A percentile compares a stretch with the other conserved stretches of the same genome.
These are phyloP conservation scores for Aspergillus funiculosus DNA, from an alignment of 495 filamentous ascomycete species.

Conservation along the genomic window DNA sequence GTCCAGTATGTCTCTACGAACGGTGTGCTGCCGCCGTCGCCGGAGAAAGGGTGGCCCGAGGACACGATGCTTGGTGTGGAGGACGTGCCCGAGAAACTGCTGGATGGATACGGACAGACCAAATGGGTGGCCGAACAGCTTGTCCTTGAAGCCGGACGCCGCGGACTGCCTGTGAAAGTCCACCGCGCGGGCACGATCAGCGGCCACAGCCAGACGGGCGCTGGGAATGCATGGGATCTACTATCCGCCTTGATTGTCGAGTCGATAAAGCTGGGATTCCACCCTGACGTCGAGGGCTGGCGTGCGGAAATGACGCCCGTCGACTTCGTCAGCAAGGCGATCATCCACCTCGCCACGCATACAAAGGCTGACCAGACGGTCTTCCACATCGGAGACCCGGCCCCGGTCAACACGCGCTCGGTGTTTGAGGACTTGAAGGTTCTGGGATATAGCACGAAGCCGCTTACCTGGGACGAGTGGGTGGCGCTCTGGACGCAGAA, in stretches of 20 bases:
- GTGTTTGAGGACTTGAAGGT: constrained; percentile 52
- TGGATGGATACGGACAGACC: constrained; percentile 60
- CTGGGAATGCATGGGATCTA: constrained; percentile 64
- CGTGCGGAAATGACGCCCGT: constrained; percentile 68
- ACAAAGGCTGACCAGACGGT: constrained; percentile 47
- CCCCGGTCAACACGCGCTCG: constrained; percentile 48
- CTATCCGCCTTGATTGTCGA: constrained; percentile 61
- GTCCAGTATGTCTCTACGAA: constrained; percentile 68
- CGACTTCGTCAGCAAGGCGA: constrained; percentile 61
- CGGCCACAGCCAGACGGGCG: constrained; percentile 56
- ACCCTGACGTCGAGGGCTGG: constrained; percentile 60
- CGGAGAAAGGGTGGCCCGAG: constrained; percentile 53
- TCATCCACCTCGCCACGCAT: constrained; percentile 54
- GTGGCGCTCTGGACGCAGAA: constrained; percentile 56
- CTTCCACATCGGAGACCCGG: constrained; percentile 63
- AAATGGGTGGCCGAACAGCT: constrained; percentile 66
- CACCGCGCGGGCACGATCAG: constrained; percentile 60
- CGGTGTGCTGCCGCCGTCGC: constrained; percentile 56
- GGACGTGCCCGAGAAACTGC: constrained; percentile 53
- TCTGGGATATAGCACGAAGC: constrained; percentile 59
- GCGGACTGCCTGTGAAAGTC: constrained; percentile 56
- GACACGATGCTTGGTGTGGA: constrained; percentile 51
- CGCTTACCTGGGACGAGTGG: constrained; percentile 57
- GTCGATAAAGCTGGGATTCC: constrained; percentile 56
- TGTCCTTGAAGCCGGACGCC: constrained; percentile 53